Base-by-base conservation (phyloP, 2,329 filamentous ascomycete genomes). In the Fusarium tupiense region DNA sequence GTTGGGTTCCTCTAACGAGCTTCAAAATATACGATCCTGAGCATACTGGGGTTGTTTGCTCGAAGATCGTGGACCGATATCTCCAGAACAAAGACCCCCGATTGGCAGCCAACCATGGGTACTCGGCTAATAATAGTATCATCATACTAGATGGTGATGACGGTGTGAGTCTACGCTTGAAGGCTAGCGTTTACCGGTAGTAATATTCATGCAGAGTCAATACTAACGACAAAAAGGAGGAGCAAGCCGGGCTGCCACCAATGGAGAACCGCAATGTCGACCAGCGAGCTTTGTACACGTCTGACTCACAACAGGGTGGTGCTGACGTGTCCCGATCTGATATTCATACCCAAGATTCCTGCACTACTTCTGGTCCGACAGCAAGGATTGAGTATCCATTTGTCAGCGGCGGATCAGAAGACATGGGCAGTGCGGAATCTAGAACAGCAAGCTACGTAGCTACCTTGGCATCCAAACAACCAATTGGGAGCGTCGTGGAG, bases 301-400 rank as follows among this genome's bases (percentile, higher is more conserved):
- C 29, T 17, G 16, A 2, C 3, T 20, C 20, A 12, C 16, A n/a
- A 12, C 0, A 5, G 0, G 6, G 24, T 43, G 16, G 7, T 20
- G 3, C 6, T 4, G 5, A 3, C 2, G 5, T 11, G 3, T 14
- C 53, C 6, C 20, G 3, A 7, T 19, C 38, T 4, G 3, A 26
- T 5, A 7, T 3, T 6, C 22, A 35, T 4, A 43, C 16, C 0
- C 20, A 31, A 33, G 10, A 31, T 2, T 4, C 20, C 1, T 1
- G 8, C 6, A 19, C 14, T 9, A 1, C 19, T 5, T 1, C 13
- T 5, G 19, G 9, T 6, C 4, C 10, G 3, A 35, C 2, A 1
- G 29, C 10, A 33, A 19, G 40, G n/a, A 26, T 37, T 0, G 12
- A 46, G 8, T 33, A 31, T 35, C 40, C 54, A 33, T 46, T 44